A percentile compares a stretch with the other conserved stretches of the same genome.
Evolutionary conservation across 2,329 filamentous ascomycete genomes (phyloP).

Genomic region (Keithomyces neogunnii): DNA sequence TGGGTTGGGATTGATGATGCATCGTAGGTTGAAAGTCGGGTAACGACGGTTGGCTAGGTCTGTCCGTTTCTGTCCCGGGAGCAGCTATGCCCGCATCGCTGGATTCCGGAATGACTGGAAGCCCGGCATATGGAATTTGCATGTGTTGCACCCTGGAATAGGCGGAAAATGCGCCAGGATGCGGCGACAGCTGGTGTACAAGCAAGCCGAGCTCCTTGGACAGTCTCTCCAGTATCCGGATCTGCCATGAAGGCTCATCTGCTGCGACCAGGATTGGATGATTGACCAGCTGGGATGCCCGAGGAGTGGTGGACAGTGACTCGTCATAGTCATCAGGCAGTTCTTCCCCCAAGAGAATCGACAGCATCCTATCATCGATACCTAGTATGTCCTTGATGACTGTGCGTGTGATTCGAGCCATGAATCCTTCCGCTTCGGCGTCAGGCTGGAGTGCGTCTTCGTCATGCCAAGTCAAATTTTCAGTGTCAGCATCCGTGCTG

Average conservation of each 20-base stretch:
- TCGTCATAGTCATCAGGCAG: slow-evolving; percentile 48
- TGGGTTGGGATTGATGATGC: slow-evolving; percentile 24
- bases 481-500: slow-evolving; percentile 24
- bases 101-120: slow-evolving; percentile 55
- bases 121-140: slow-evolving; percentile 68
- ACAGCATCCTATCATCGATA: slow-evolving; percentile 77
- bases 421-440: slow-evolving; percentile 58
- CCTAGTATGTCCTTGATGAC: slow-evolving; percentile 87
- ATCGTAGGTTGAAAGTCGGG: slow-evolving; percentile 42
- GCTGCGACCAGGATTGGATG: slow-evolving; percentile 20
- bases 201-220: slow-evolving; percentile 79
- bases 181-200: slow-evolving; percentile 68
- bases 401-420: slow-evolving; percentile 72
- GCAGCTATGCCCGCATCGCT: slow-evolving; percentile 22
- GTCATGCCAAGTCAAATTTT: slow-evolving; percentile 44
- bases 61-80: slow-evolving; percentile 15
- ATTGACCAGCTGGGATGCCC: slow-evolving; percentile 27
- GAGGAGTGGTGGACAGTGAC: slow-evolving; percentile 38
- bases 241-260: slow-evolving; percentile 55
- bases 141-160: slow-evolving; percentile 60
- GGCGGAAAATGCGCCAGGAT: slow-evolving; percentile 82
- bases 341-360: slow-evolving; percentile 78
- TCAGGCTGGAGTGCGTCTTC: slow-evolving; percentile 36
- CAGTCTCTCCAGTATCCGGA: slow-evolving; percentile 72
- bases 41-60: slow-evolving; percentile 14